Conservation (phyloP, 129 eudicot genomes). For the Saussurea involucrata region DNA sequence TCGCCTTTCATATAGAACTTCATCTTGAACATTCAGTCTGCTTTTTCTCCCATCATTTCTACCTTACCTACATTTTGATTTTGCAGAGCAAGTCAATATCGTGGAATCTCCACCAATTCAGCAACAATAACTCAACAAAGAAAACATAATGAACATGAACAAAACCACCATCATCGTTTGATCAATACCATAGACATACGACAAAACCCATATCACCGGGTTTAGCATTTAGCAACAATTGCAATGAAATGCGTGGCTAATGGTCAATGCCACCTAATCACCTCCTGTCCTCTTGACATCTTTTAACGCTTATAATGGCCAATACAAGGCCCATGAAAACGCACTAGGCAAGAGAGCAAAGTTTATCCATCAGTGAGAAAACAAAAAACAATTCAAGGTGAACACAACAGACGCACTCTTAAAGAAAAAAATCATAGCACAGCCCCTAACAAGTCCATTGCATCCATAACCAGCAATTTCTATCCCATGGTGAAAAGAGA, state of each 20-base stretch:
- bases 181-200: neutral
- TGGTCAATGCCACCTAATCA: too few relatives aligned
- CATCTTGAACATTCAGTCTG: slow-evolving; percentile 60
- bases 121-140: neutral
- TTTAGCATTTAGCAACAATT: neutral
- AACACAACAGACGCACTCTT: too few relatives aligned
- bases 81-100: slow-evolving; percentile 30
- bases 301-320: neutral
- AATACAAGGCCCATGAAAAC: neutral
- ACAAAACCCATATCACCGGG: neutral
- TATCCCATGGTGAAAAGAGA: neutral
- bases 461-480: too few relatives aligned
- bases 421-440: too few relatives aligned
- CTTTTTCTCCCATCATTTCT: slow-evolving; percentile 52
- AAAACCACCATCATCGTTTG: slow-evolving; percentile 7
- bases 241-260: neutral
- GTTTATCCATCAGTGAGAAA: too few relatives aligned
- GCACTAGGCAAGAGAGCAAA: neutral
- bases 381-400: too few relatives aligned
- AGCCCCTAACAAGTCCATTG: too few relatives aligned
- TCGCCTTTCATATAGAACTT: slow-evolving; percentile 41
- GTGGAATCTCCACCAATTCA: neutral
- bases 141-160: neutral
- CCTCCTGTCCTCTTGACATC: too few relatives aligned
- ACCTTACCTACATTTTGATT: slow-evolving; percentile 57